Evolutionary conservation across 805 yeast genomes (phyloP).

Genomic region (Pichia exigua): DNA sequence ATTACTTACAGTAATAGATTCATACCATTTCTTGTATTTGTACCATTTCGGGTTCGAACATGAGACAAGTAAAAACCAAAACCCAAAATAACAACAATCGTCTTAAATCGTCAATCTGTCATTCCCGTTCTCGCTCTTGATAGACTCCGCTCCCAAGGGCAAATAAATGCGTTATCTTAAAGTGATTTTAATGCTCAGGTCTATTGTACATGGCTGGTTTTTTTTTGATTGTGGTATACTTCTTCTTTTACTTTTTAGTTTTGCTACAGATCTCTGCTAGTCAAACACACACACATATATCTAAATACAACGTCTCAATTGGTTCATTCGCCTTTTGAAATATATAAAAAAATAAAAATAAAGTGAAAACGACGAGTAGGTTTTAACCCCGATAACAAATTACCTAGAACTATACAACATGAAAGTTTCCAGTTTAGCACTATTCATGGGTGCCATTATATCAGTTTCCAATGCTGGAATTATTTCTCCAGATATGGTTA

Average conservation of each 20-base stretch:
- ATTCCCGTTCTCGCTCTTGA: neutral
- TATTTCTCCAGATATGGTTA: neutral
- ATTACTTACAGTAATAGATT: too few relatives aligned
- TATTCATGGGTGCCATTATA: constrained; percentile 6
- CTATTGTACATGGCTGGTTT: neutral
- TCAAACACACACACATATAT: neutral
- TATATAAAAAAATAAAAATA: neutral
- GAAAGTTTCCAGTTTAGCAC: constrained; percentile 6
- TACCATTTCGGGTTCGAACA: neutral
- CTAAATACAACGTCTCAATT: neutral
- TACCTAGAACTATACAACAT: neutral
- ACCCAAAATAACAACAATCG: too few relatives aligned
- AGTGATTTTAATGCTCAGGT: neutral
- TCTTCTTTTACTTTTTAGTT: neutral
- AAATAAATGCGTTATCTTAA: neutral
- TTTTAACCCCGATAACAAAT: neutral
- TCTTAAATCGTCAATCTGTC: too few relatives aligned
- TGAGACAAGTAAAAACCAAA: neutral
- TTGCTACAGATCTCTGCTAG: neutral
- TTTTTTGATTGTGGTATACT: neutral
- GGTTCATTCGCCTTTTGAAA: neutral
- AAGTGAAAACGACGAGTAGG: neutral
- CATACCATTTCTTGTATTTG: too few relatives aligned
- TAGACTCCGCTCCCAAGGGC: neutral
- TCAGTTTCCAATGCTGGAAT: constrained; percentile 4